Conservation (phyloP, 495 filamentous ascomycete genomes). For the Lentithecium fluviatile region DNA sequence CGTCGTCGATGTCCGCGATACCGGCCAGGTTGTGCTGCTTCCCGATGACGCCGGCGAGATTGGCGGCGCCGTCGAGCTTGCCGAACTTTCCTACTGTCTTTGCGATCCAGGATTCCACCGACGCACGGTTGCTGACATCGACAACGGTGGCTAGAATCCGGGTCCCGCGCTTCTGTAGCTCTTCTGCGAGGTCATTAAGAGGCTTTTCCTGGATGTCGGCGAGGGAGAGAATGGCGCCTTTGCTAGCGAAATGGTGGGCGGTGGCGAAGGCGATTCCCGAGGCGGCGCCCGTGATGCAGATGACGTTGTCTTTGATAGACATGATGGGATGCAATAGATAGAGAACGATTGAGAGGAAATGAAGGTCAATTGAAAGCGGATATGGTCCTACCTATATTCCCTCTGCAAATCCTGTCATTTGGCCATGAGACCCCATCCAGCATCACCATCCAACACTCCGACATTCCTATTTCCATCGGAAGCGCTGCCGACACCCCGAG, state of each 20-base stretch:
- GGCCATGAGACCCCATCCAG: too few species aligned
- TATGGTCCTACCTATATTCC: too few species aligned
- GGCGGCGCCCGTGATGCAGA: constrained; percentile 29
- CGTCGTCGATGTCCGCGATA: constrained; percentile 44
- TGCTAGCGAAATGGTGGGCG: constrained; percentile 20
- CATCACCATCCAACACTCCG: too few species aligned
- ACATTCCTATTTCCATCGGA: too few species aligned
- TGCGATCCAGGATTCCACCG: constrained; percentile 33
- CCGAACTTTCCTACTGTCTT: constrained; percentile 37
- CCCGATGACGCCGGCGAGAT: constrained; percentile 49
- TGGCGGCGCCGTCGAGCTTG: constrained; percentile 41
- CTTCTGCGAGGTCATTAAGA: constrained; percentile 15
- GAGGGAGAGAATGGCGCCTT: constrained; percentile 32
- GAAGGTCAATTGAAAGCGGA: too few species aligned
- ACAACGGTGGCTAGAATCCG: constrained; percentile 25
- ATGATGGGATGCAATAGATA: background rate
- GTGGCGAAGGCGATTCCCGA: constrained; percentile 33
- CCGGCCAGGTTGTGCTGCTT: constrained; percentile 39
- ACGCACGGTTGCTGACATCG: constrained; percentile 28
- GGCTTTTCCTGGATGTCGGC: constrained; percentile 30
- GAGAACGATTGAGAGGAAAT: too few species aligned
- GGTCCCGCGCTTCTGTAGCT: constrained; percentile 17
- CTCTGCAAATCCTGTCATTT: too few species aligned
- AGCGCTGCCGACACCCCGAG: too few species aligned
- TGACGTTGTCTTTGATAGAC: constrained; percentile 29